Base-by-base conservation (phyloP, 2,329 filamentous ascomycete genomes). In the Arthroderma sp. region DNA sequence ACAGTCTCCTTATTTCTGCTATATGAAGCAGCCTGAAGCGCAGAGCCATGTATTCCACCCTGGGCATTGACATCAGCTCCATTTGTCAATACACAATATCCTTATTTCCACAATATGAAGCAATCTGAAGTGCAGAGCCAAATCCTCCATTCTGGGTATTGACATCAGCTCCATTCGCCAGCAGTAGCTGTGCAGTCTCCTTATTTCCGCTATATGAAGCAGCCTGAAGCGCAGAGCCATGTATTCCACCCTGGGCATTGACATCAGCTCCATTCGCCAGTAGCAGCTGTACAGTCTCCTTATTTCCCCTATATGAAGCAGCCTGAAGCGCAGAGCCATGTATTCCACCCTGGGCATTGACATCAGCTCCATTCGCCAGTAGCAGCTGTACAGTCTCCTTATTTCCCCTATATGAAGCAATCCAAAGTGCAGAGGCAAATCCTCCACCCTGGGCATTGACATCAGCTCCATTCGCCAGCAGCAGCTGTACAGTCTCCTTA, bases 51-150 rank as follows among this genome's bases (percentile, higher is more conserved):
- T n/a, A n/a, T n/a, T n/a, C n/a, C 7, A 8, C 38, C 27, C 29
- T 15, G 22, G 22, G 38, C 29, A 48, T 53, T 55, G 42, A 53
- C 47, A 40, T 52, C 45, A 28, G 45, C 51, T 8, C 45, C 49
- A 2, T 45, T 44, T 6, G 47, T 39, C 6, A 54, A 40, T 49
- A 1, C 6, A 49, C 46, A 10, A 49, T 46, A 29, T 47, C 10
- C 7, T 34, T 27, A n/a, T 48, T 6, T 10, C 43, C 49, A n/a
- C 31, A 4, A 8, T 22, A 1, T 39, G 48, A 50, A 50, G 52
- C 50, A 31, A 46, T 46, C 10, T 50, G 41, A 7, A 31, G 38
- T 31, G 38, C 38, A 40, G n/a, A n/a, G n/a, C n/a, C n/a, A n/a
- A n/a, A n/a, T n/a, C n/a, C n/a, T n/a, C n/a, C n/a, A n/a, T n/a